phyloP scores from a whole-genome alignment of 768 basidiomycete genomes.

The Lactarius psammicola region DNA sequence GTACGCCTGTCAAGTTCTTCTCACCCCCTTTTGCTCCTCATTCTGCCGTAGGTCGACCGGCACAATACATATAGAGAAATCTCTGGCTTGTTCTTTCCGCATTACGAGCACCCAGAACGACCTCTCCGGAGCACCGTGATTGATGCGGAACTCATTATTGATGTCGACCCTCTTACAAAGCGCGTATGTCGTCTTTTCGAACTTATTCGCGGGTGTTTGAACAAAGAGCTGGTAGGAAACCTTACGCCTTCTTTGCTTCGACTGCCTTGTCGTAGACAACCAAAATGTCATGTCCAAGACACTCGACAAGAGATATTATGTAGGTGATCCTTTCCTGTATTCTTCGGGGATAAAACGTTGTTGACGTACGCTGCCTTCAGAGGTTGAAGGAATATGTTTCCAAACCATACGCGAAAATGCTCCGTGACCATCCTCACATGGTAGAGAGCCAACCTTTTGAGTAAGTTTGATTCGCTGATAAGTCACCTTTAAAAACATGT shows the following conservation, averaged over 20 bases:
- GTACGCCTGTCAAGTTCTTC: slow-evolving; percentile 40
- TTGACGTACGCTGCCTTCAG: slow-evolving; percentile 40
- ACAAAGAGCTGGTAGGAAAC: slow-evolving; percentile 56
- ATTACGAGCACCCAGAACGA: slow-evolving; percentile 66
- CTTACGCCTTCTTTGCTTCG: slow-evolving; percentile 83
- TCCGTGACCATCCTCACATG: slow-evolving; percentile 67
- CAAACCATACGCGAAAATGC: slow-evolving; percentile 72
- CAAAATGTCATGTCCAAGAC: slow-evolving; percentile 84
- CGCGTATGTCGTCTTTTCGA: slow-evolving; percentile 46
- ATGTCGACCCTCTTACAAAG: slow-evolving; percentile 74
- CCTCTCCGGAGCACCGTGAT: slow-evolving; percentile 79
- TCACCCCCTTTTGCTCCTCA: neutral
- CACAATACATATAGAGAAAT: slow-evolving; percentile 83
- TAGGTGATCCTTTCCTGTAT: slow-evolving; percentile 46
- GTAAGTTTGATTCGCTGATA: slow-evolving; percentile 46
- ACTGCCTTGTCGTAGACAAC: slow-evolving; percentile 84
- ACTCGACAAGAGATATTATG: slow-evolving; percentile 87
- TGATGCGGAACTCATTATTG: slow-evolving; percentile 93
- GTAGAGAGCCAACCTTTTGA: slow-evolving; percentile 70
- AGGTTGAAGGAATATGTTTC: slow-evolving; percentile 80
- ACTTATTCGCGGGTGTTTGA: slow-evolving; percentile 10
- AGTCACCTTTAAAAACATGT: neutral
- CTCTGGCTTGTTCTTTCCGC: slow-evolving; percentile 83
- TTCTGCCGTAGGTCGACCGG: slow-evolving; percentile 75
- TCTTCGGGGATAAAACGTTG: neutral